Conservation (phyloP, 805 yeast genomes). For the Hyphopichia homilentoma region DNA sequence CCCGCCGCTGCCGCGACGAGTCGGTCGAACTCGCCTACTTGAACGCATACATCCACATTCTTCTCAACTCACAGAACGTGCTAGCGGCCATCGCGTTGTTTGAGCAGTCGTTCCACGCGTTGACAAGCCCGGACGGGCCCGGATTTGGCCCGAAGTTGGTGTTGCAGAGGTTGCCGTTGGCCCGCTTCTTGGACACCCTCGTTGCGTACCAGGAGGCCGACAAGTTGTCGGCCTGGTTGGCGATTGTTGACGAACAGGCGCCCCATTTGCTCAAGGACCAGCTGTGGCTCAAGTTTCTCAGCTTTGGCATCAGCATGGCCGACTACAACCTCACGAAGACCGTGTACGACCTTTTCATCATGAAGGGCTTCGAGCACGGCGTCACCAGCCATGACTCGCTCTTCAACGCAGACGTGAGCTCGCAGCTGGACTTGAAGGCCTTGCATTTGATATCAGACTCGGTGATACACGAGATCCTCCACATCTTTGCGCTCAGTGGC, state of each 20-base stretch:
- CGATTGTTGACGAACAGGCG: conserved; percentile 5
- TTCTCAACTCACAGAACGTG: conserved; percentile 21
- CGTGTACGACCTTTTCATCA: conserved; percentile 25
- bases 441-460: conserved; percentile 17
- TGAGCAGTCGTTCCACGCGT: conserved; percentile 5
- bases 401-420: conserved; percentile 12
- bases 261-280: conserved; percentile 4
- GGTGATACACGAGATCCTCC: conserved; percentile 23
- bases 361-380: conserved; percentile 21
- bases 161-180: conserved; percentile 14
- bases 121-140: background rate
- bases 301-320: conserved; percentile 18
- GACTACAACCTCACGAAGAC: conserved; percentile 24
- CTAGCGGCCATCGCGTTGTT: conserved; percentile 18
- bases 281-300: conserved; percentile 21
- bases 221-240: conserved; percentile 12
- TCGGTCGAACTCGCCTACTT: conserved; percentile 15
- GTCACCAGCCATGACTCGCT: conserved; percentile 23
- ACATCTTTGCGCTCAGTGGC: conserved; percentile 30
- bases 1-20: conserved; percentile 2
- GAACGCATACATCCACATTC: conserved; percentile 17
- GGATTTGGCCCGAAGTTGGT: background rate
- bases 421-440: no score
- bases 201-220: conserved; percentile 19
- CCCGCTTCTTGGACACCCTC: conserved; percentile 13